Base-by-base conservation (phyloP, 2,329 filamentous ascomycete genomes). In the Aspergillus ochraceus region DNA sequence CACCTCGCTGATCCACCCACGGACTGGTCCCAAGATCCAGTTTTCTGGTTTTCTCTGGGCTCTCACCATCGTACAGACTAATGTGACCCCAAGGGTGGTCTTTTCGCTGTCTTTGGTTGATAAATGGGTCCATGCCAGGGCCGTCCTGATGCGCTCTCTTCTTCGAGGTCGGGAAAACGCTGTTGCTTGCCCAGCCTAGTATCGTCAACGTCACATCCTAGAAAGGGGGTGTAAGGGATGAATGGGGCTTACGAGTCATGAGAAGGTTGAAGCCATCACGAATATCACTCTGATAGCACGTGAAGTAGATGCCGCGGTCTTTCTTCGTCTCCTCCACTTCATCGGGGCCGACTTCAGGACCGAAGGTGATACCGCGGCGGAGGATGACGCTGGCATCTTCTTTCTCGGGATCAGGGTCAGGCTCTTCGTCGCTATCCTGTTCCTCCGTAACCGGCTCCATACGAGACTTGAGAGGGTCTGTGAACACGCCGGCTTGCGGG, bases 81-180 rank as follows among this genome's bases (percentile, higher is more conserved):
- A 58, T 58, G 6, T 47, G 22, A 22, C 22, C 22, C 22, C 42
- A 29, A 54, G 52, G 6, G 45, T 30, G 51, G 22, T 22, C 22
- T 22, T 22, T 54, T 26, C 20, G 56, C 42, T 20, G 50, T 32
- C 14, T 54, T 6, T 32, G 30, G 1, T 32, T 32, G 30, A 32
- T 32, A 29, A 58, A 53, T 14, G 56, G 42, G 29, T 58, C 56
- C n/a, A 20, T 26, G 11, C 56, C 56, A 4, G 56, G 56, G 39
- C 56, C 56, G 45, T 6, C 30, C 30, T 32, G 22, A 22, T 22
- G 22, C 30, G 30, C 5, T 32, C 30, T 32, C 30, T 32, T 32
- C 30, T 32, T 32, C 1, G 22, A 22, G 4, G 22, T 22, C 22
- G 22, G 22, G 22, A 22, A 22, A 22, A 22, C 22, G 22, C 22